phyloP scores from a whole-genome alignment of 208 protist genomes.

The Trypanosoma conorhini region DNA sequence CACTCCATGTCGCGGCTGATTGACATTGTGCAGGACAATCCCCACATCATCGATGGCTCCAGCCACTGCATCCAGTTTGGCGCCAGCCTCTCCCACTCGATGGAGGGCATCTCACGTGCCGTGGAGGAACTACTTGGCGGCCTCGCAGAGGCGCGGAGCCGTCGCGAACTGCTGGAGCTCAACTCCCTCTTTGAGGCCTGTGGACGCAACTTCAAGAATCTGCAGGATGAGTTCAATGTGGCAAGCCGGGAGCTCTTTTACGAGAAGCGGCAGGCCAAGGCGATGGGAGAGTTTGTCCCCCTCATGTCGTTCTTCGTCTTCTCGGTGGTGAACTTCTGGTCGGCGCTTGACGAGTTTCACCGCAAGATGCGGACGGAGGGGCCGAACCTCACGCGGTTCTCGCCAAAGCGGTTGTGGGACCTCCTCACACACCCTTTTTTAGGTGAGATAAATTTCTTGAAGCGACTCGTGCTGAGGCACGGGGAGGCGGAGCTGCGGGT shows the following conservation, averaged over 20 bases:
- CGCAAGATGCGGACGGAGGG: constrained; percentile 20
- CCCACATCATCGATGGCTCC: constrained; percentile 64
- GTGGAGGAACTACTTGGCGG: constrained; percentile 57
- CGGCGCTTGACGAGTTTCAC: constrained; percentile 55
- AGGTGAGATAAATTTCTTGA: constrained; percentile 44
- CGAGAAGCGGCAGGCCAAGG: constrained; percentile 34
- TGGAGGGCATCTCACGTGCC: constrained; percentile 51
- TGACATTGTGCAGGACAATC: constrained; percentile 67
- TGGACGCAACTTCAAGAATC: constrained; percentile 43
- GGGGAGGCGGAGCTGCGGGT: constrained; percentile 48
- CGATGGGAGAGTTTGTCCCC: constrained; percentile 79
- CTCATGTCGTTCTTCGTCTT: constrained; percentile 88
- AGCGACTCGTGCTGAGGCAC: constrained; percentile 33
- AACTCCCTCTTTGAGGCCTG: constrained; percentile 48
- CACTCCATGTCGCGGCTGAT: constrained; percentile 72
- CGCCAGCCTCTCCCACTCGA: constrained; percentile 49
- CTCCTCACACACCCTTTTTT: constrained; percentile 40
- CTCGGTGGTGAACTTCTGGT: constrained; percentile 78
- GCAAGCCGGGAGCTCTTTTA: constrained; percentile 64
- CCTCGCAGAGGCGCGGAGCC: constrained; percentile 44
- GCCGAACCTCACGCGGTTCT: constrained; percentile 15
- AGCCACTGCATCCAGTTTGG: constrained; percentile 54
- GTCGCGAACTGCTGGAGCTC: constrained; percentile 44
- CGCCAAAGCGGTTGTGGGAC: constrained; percentile 24
- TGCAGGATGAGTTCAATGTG: constrained; percentile 70